Conservation (phyloP, 2,329 filamentous ascomycete species). For the Cryphonectria nitschkei region DNA sequence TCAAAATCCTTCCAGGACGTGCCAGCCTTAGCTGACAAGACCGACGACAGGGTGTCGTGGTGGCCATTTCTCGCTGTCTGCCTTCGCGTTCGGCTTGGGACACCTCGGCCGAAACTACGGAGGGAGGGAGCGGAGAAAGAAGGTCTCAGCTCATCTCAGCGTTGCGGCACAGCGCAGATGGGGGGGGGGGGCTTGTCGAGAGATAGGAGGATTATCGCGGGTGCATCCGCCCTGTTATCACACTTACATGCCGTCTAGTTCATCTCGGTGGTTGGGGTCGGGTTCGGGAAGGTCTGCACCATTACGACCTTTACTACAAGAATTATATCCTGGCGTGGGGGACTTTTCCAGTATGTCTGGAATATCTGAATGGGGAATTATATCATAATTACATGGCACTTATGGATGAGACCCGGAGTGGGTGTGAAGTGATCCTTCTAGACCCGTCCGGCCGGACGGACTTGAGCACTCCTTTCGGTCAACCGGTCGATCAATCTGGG, state of each 20-base stretch:
- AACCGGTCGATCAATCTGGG: conserved; percentile 20
- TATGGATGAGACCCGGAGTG: background rate
- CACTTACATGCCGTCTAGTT: background rate
- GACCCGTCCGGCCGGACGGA: background rate
- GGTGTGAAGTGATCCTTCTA: background rate
- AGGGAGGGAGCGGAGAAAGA: background rate
- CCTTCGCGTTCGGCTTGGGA: background rate
- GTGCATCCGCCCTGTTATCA: background rate
- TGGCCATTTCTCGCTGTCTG: background rate
- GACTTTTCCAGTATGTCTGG: background rate
- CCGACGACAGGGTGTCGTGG: background rate
- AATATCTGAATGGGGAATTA: background rate
- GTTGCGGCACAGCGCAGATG: background rate
- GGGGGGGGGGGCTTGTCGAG: background rate
- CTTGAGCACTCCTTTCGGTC: conserved; percentile 1
- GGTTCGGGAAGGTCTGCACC: conserved; percentile 6
- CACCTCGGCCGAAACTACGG: conserved; percentile 2
- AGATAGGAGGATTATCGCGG: conserved; percentile 17
- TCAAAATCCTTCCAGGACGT: conserved; percentile 1
- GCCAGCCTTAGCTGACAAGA: conserved; percentile 4
- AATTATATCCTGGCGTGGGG: background rate
- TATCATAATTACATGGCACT: background rate
- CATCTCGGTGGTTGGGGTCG: conserved; percentile 21
- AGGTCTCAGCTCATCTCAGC: conserved; percentile 1
- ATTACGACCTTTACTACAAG: background rate